A percentile compares a stretch with the other conserved stretches of the same genome.
Conservation (phyloP, 2,329 filamentous ascomycete genomes). For the Fusarium torreyae region DNA sequence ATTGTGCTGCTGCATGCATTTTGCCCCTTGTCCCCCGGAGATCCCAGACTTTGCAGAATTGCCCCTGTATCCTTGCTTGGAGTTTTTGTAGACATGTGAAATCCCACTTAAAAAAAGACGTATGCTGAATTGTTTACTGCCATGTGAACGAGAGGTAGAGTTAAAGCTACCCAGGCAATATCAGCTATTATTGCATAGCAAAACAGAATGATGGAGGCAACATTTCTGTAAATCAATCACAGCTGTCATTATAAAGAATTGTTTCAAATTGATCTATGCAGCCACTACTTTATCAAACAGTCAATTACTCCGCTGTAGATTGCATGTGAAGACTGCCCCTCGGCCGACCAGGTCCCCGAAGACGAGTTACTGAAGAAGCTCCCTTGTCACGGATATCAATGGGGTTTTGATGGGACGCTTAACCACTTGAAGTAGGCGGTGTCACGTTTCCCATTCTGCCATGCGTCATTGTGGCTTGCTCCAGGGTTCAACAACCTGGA, state of each 20-base stretch:
- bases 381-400: conserved; percentile 43
- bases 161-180: not conserved
- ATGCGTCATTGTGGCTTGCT: conserved; percentile 51
- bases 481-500: conserved; percentile 51
- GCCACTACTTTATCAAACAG: not conserved
- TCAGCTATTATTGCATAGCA: not conserved
- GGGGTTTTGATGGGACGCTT: conserved; percentile 50
- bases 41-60: conserved; percentile 30
- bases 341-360: conserved; percentile 37
- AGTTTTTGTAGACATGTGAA: conserved; percentile 43
- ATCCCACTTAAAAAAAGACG: conserved; percentile 29
- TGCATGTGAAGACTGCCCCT: conserved; percentile 49
- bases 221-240: not conserved
- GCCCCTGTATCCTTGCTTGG: conserved; percentile 41
- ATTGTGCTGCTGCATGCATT: conserved; percentile 44
- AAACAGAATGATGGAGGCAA: accelerated
- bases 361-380: conserved; percentile 23
- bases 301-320: not conserved
- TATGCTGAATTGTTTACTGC: not conserved
- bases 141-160: conserved; percentile 9
- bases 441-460: conserved; percentile 45
- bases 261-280: not conserved
- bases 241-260: not conserved
- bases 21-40: conserved; percentile 35
- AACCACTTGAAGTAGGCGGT: conserved; percentile 47